Base-by-base conservation (phyloP, 495 filamentous ascomycete species). In the Stereocaulon alpinum region DNA sequence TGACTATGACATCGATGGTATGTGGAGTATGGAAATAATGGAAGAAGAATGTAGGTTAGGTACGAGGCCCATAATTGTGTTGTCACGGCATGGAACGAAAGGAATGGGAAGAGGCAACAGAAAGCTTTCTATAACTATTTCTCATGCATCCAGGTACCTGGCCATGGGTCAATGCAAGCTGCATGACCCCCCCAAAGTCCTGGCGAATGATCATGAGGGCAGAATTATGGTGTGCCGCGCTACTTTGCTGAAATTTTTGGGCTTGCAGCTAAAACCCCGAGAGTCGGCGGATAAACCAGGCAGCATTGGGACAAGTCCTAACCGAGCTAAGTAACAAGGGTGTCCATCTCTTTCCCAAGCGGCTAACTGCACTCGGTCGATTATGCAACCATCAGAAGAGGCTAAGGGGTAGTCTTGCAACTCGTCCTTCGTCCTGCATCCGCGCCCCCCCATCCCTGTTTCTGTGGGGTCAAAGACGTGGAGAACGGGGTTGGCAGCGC, bases 141-240 rank as follows among this genome's bases (percentile, higher is more conserved):
- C 41, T 40, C 42, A 49, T 18, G 55, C 55, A 58, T 48, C 55
- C 55, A 56, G 54, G 24, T 42, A 56, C 40, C 40, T 27, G 43
- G 55, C 48, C 30, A 58, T 37, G 43, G 55, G 55, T 58, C 55
- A 58, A 58, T 58, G 44, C 45, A 58, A 49, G 44, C 37, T 15
- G 56, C 45, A 58, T 58, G 56, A 58, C 34, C 44, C 20, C 32
- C 42, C 56, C 30, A 43, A 40, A 54, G 18, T 50, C 41, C 54
- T 59, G 30, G 59, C 63, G 63, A 64, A 64, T 64, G 63, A 64
- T 61, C 63, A 64, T 61, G 45, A 57, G 59, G 63, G 22, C 63
- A 42, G 22, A 27, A 37, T 44, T 18, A 30, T 62, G 55, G 55
- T 62, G 55, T 62, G 55, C 55, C 30, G 49, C 60, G 60, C 60